These are phyloP conservation scores for Phytophthora pinifolia DNA, from an alignment of 352 stramenopile genomes.

Conservation along the genomic window DNA sequence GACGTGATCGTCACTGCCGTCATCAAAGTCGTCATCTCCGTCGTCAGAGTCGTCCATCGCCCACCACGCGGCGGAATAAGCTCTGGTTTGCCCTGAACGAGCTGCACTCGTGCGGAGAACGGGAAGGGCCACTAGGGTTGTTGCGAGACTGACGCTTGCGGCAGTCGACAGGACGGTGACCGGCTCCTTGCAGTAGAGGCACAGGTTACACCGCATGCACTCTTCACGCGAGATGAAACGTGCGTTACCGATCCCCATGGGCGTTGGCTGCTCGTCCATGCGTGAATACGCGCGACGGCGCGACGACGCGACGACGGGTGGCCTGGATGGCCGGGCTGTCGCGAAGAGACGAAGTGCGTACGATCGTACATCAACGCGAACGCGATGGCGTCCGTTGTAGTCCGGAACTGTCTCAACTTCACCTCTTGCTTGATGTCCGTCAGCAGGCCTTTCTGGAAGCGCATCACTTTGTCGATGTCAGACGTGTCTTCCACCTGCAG, in stretches of 20 bases:
- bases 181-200: conserved; percentile 15
- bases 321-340: not conserved
- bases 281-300: not conserved
- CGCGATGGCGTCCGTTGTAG: conserved; percentile 1
- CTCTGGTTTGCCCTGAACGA: not conserved
- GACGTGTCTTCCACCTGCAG: conserved; percentile 9
- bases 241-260: conserved; percentile 4
- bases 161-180: not conserved
- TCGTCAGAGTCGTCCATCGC: not conserved
- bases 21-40: not conserved
- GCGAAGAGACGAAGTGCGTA: not conserved
- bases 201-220: conserved; percentile 1
- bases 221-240: not conserved
- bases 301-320: not conserved
- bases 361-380: conserved; percentile 15
- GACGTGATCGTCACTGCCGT: not conserved
- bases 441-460: conserved; percentile 14
- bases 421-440: conserved; percentile 15
- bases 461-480: conserved; percentile 15
- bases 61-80: not conserved
- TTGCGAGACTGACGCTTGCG: conserved; percentile 1
- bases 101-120: not conserved
- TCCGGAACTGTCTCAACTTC: conserved; percentile 13
- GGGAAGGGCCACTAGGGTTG: not conserved
- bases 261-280: not conserved